Conservation (phyloP, 441 rosid genomes). For the Croton laevigatus region DNA sequence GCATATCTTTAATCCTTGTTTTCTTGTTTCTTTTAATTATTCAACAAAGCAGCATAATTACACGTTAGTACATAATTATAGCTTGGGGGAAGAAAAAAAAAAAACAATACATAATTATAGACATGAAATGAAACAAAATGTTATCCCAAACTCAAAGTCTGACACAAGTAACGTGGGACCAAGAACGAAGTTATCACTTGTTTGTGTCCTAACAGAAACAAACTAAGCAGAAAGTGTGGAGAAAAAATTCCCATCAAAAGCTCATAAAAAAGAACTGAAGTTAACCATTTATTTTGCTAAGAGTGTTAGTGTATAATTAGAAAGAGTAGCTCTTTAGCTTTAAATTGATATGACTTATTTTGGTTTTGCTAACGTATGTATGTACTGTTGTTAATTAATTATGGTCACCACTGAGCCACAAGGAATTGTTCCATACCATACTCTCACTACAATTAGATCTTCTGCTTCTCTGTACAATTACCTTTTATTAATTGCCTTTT, state of each 20-base stretch:
- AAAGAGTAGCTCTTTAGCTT: neutral
- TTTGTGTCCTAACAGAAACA: slow-evolving; percentile 24
- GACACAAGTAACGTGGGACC: slow-evolving; percentile 37
- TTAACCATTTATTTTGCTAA: slow-evolving; percentile 3
- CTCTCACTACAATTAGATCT: slow-evolving; percentile 19
- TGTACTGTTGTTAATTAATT: neutral
- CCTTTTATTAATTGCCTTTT: slow-evolving; percentile 20
- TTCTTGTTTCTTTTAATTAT: too few species aligned
- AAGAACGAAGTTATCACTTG: neutral
- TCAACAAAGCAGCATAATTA: too few species aligned
- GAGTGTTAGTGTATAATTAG: too few species aligned
- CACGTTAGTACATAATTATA: too few species aligned
- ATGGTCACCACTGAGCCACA: neutral
- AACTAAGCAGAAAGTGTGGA: slow-evolving; percentile 28
- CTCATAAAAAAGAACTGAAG: slow-evolving; percentile 21
- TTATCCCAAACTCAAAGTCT: neutral
- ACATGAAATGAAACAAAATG: too few species aligned
- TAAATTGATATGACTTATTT: neutral
- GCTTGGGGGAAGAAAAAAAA: too few species aligned
- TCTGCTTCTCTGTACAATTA: slow-evolving; percentile 22
- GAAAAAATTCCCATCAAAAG: slow-evolving; percentile 28
- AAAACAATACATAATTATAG: too few species aligned
- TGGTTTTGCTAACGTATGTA: slow-evolving; percentile 21
- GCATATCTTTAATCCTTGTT: too few species aligned
- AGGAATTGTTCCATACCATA: slow-evolving; percentile 18